Conservation (phyloP, 2,329 filamentous ascomycete genomes). For the Tolypocladium sp. region DNA sequence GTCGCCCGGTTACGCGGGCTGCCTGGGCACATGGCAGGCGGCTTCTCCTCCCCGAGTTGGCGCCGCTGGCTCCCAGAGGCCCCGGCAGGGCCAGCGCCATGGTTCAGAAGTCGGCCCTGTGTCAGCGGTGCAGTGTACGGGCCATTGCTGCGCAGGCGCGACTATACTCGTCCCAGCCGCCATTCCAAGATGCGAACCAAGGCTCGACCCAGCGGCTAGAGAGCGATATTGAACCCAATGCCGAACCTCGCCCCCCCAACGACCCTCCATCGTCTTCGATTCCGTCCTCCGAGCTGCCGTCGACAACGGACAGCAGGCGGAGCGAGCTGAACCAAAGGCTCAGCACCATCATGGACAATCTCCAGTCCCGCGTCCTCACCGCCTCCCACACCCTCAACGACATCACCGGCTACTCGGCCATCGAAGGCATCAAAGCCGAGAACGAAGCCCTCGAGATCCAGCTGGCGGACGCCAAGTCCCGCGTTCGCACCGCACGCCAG, state of each 20-base stretch:
- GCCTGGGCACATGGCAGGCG: constrained; percentile 18
- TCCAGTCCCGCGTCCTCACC: constrained; percentile 76
- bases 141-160: constrained; percentile 13
- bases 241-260: background rate
- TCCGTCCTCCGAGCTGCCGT: constrained; percentile 16
- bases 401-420: constrained; percentile 86
- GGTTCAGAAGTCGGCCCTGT: constrained; percentile 5
- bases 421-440: constrained; percentile 73
- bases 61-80: background rate
- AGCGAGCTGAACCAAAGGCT: constrained; percentile 23
- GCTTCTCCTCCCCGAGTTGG: constrained; percentile 10
- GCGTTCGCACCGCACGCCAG: constrained; percentile 62
- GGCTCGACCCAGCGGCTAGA: background rate
- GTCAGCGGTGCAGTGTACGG: constrained; percentile 11
- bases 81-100: background rate
- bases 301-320: constrained; percentile 21
- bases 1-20: constrained; percentile 19
- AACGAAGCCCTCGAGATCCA: constrained; percentile 60
- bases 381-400: constrained; percentile 87
- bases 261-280: background rate
- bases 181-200: background rate
- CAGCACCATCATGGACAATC: constrained; percentile 66
- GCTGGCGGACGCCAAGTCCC: constrained; percentile 49
- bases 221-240: background rate
- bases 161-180: constrained; percentile 17